phyloP scores from a whole-genome alignment of 176 grass and related monocot genomes.

The Oryza glaberrima region DNA sequence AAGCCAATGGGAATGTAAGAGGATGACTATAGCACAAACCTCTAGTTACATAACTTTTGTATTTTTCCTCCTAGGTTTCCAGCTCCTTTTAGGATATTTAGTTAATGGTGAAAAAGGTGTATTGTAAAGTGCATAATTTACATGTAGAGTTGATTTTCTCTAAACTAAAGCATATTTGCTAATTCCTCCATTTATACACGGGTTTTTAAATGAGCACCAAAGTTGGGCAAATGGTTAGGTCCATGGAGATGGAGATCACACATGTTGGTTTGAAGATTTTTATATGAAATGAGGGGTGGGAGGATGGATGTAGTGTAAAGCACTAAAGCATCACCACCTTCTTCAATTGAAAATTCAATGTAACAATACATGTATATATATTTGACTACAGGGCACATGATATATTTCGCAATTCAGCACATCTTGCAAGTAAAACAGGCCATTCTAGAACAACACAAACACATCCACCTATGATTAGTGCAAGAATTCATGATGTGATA shows the following conservation, averaged over 20 bases:
- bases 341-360: not conserved
- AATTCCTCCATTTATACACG: not conserved
- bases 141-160: not conserved
- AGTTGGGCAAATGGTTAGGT: not conserved
- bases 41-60: not conserved
- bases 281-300: not conserved
- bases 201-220: not conserved
- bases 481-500: conserved; percentile 11
- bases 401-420: not conserved
- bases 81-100: not conserved
- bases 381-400: not conserved
- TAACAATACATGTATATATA: not conserved
- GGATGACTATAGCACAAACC: not conserved
- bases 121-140: not conserved
- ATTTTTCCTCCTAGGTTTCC: not conserved
- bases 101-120: not conserved
- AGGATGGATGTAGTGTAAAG: not conserved
- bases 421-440: not conserved
- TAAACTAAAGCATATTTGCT: not conserved
- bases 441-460: not conserved
- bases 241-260: not conserved
- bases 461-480: not conserved
- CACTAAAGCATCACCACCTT: not conserved
- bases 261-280: not conserved
- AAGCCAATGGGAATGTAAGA: not conserved